A percentile compares a stretch with the other conserved stretches of the same genome.
These are phyloP conservation scores for Lepidium campestre DNA, from an alignment of 441 rosid genomes.

Conservation along the genomic window DNA sequence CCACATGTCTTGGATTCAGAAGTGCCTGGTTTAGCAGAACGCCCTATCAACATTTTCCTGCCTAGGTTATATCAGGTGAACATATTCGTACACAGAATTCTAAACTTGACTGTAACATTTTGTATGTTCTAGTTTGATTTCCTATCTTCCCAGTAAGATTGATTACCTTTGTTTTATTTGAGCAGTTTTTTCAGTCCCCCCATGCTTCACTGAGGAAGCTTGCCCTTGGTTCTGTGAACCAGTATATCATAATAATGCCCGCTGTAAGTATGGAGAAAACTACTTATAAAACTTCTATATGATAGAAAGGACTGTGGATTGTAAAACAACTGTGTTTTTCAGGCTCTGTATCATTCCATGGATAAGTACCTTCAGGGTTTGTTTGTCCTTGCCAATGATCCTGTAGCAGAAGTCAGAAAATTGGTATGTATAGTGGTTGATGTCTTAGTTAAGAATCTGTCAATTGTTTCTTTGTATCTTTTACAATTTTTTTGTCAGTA, in stretches of 20 bases:
- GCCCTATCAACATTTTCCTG: constrained; percentile 79
- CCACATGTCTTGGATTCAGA: constrained; percentile 88
- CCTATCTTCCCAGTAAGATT: not conserved
- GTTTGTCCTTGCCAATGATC: constrained; percentile 83
- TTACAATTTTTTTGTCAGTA: not conserved
- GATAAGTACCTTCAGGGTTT: constrained; percentile 88
- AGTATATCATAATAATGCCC: constrained; percentile 90
- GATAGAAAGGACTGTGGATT: not conserved
- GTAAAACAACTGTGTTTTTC: constrained; percentile 17
- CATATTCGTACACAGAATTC: not conserved
- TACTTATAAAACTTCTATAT: not conserved
- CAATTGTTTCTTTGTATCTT: not conserved
- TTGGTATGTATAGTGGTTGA: constrained; percentile 42
- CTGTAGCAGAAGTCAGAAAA: constrained; percentile 84
- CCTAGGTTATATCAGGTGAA: constrained; percentile 84
- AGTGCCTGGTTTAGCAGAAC: constrained; percentile 80
- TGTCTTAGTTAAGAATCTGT: constrained; percentile 1
- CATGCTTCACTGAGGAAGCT: constrained; percentile 79
- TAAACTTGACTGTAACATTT: not conserved
- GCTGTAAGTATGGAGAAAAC: constrained; percentile 58
- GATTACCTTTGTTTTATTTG: constrained; percentile 13
- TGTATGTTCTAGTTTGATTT: constrained; percentile 4
- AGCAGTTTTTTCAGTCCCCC: constrained; percentile 96
- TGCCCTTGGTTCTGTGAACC: constrained; percentile 86
- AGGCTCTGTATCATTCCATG: constrained; percentile 85